Conservation (phyloP, 495 filamentous ascomycete species). For the Pyrenopolyporus hunteri region DNA sequence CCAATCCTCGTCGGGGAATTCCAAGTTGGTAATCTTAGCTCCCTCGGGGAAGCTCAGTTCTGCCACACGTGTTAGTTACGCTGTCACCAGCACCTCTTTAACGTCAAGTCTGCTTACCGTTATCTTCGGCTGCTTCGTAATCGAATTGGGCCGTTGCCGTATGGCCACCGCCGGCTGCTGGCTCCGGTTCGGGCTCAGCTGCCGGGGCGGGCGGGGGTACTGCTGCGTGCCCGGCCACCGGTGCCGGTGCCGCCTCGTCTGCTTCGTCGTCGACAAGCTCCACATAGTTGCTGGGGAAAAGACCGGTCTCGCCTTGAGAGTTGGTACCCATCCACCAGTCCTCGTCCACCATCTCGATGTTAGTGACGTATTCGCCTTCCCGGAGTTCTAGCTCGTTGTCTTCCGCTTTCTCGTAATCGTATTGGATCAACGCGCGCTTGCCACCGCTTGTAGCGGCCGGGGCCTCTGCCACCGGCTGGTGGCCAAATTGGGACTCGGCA, state of each 20-base stretch:
- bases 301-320: conserved; percentile 74
- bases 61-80: conserved; percentile 38
- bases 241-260: conserved; percentile 23
- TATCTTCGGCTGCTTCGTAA: conserved; percentile 97
- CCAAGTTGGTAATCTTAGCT: conserved; percentile 71
- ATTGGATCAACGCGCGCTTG: conserved; percentile 79
- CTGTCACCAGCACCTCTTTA: not conserved
- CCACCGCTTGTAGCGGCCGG: conserved; percentile 50
- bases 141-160: conserved; percentile 91
- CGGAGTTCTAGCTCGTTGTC: conserved; percentile 91
- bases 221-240: conserved; percentile 28
- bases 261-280: conserved; percentile 72
- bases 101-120: conserved; percentile 59
- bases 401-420: conserved; percentile 96
- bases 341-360: conserved; percentile 95
- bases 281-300: conserved; percentile 98
- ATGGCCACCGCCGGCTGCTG: conserved; percentile 49
- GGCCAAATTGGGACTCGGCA: conserved; percentile 46
- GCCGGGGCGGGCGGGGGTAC: conserved; percentile 43
- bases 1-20: conserved; percentile 99
- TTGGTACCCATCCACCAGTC: conserved; percentile 99
- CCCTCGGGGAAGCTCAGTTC: conserved; percentile 91
- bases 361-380: conserved; percentile 91
- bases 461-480: conserved; percentile 38
- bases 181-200: conserved; percentile 36